Base-by-base conservation (phyloP, 169 alveolate species). In the Plasmodium cynomolgi region DNA sequence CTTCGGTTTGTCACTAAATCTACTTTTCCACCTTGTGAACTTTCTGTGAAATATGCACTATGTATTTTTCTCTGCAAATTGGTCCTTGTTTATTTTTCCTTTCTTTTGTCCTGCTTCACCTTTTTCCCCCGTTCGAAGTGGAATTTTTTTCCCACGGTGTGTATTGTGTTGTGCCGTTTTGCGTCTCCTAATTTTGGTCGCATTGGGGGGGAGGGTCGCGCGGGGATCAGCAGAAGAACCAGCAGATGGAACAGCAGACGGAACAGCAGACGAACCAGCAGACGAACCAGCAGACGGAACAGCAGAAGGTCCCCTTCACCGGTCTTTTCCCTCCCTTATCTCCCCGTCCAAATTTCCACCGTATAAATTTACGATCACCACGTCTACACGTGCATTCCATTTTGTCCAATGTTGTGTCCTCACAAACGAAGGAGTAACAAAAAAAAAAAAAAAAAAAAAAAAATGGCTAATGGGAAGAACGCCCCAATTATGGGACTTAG, bases 1-100 rank as follows among this genome's bases (percentile, higher is more conserved):
- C 44, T 86, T 86, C 81, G 93, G 93, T 2, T 86, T 86, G 71
- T 86, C 93, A 29, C 26, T 86, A 15, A 86, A 86, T 31, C 85
- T 86, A 11, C 58, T 86, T 62, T 86, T 77, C 68, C 93, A 86
- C 44, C 71, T 86, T n/a, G 81, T 86, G 17, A 77, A 75, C 33
- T 75, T 86, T 5, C 81, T 86, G 47, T 86, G 50, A 75, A 23
- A 73, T 31, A 33, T 26, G 39, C 20, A 31, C 29, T 50, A 37
- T 58, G 15, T 1, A 23, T 72, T 71, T 17, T 72, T 68, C 26
- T 33, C n/a, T 34, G 68, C 31, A 58, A 3, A 23, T 62, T 58
- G 20, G 13, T 47, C 73, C 23, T 34, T 83, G 71, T 44, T 7
- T 44, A 26, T 50, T 82, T 50, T 39, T 82, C 31, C 26, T 8